Base-by-base conservation (phyloP, 768 basidiomycete species). In the Hemileccinum impolitum region DNA sequence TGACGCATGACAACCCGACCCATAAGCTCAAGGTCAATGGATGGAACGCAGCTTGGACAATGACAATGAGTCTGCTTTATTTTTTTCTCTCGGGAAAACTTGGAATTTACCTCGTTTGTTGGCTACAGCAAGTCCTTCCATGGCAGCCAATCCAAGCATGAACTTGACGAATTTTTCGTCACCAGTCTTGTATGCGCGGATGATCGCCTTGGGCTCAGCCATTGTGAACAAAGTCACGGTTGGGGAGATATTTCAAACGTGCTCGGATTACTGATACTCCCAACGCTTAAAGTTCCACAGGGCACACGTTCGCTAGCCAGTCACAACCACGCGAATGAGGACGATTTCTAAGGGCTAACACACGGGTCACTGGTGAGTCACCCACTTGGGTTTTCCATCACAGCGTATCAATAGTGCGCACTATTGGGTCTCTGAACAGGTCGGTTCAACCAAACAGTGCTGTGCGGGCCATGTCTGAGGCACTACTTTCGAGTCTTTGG, bases 81-180 rank as follows among this genome's bases (percentile, higher is more conserved):
- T 43, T 39, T 35, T 40, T 4, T 31, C 19, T 14, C 10, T 21
- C 6, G 6, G 42, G 38, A 17, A 30, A 4, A 43, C 17, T 19
- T 35, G 28, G 21, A 30, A 31, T 73, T 39, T 53, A 82, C 87
- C 71, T 65, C 67, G 70, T 51, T 68, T 73, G 60, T 91, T 91
- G 17, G 88, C 89, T 10, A 72, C 70, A 4, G 84, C 82, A 35
- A 90, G 74, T 14, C 73, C 70, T 56, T 86, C 85, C 76, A 90
- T 81, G 34, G 75, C 74, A 13, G 81, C 72, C 63, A 84, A 82
- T 37, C 80, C 83, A 18, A 89, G 67, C 57, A 75, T 72, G 65
- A 88, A 89, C 42, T 72, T 77, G n/a, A 80, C 75, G 7, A 75
- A 60, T 55, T 79, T 87, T 49, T 78, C 72, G 62, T 91, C 89